Evolutionary conservation across 306 rosid species (phyloP).

Genomic region (Quercus aquifolioides): DNA sequence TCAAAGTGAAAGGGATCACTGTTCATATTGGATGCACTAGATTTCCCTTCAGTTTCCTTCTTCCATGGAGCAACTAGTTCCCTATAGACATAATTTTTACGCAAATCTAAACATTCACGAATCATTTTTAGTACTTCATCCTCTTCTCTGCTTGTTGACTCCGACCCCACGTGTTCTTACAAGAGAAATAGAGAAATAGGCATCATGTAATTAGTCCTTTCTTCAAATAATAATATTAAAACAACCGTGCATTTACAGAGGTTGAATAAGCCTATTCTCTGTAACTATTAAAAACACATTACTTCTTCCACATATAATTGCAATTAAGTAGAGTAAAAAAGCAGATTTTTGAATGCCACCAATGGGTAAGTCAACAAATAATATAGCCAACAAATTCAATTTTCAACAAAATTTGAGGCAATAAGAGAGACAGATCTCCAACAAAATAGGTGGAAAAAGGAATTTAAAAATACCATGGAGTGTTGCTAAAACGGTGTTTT

Average conservation of each 20-base stretch:
- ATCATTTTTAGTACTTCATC: conserved; percentile 36
- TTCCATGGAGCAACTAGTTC: conserved; percentile 35
- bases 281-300: background rate
- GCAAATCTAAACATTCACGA: conserved; percentile 40
- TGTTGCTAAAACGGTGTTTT: conserved; percentile 32
- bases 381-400: conserved; percentile 1
- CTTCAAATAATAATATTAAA: background rate
- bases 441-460: background rate
- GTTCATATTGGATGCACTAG: conserved; percentile 14
- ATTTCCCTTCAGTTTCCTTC: conserved; percentile 7
- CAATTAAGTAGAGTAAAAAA: background rate
- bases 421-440: conserved; percentile 5
- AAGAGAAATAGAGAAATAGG: background rate
- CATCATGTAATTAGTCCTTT: background rate
- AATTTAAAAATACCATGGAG: conserved; percentile 39
- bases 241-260: conserved; percentile 15
- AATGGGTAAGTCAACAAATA: background rate
- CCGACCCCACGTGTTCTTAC: conserved; percentile 7
- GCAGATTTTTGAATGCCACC: background rate
- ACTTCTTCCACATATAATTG: background rate
- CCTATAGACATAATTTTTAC: conserved; percentile 29
- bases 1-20: conserved; percentile 39
- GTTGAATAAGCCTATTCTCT: background rate
- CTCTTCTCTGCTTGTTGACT: conserved; percentile 34
- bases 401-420: background rate